Evolutionary conservation across 768 basidiomycete species (phyloP).

Genomic region (Lentinula lateritia): DNA sequence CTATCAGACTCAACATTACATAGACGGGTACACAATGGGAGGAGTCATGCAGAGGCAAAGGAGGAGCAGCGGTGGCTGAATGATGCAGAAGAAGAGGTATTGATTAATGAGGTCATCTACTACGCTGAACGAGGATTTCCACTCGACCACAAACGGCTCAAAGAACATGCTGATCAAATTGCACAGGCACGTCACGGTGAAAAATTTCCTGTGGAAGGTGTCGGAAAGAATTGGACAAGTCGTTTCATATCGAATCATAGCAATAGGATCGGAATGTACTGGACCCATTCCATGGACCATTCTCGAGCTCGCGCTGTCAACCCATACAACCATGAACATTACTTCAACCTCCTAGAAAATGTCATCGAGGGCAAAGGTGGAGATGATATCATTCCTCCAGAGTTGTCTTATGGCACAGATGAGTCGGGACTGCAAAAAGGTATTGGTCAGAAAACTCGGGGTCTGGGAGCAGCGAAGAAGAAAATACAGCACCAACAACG

Average conservation of each 20-base stretch:
- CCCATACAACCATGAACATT: conserved; percentile 8
- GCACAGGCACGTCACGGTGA: background rate
- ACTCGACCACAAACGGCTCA: background rate
- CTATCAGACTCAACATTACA: background rate
- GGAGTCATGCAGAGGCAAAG: background rate
- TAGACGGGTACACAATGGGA: background rate
- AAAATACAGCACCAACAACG: conserved; percentile 26
- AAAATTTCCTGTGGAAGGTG: too few relatives aligned
- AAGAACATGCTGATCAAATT: background rate
- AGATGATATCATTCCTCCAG: too few relatives aligned
- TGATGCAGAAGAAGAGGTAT: background rate
- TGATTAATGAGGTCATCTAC: background rate
- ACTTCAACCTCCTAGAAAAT: background rate
- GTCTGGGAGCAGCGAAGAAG: conserved; percentile 8
- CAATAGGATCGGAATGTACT: too few relatives aligned
- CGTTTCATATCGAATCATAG: too few relatives aligned
- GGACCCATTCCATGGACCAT: too few relatives aligned
- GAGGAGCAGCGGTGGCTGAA: background rate
- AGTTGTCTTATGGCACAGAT: too few relatives aligned
- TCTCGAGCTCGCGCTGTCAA: too few relatives aligned
- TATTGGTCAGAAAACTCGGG: background rate
- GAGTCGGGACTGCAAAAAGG: too few relatives aligned
- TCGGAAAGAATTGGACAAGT: too few relatives aligned
- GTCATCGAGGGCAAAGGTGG: too few relatives aligned
- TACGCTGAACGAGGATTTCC: background rate